Conservation (phyloP, 257 asterid species). For the Hygrophila difformis region DNA sequence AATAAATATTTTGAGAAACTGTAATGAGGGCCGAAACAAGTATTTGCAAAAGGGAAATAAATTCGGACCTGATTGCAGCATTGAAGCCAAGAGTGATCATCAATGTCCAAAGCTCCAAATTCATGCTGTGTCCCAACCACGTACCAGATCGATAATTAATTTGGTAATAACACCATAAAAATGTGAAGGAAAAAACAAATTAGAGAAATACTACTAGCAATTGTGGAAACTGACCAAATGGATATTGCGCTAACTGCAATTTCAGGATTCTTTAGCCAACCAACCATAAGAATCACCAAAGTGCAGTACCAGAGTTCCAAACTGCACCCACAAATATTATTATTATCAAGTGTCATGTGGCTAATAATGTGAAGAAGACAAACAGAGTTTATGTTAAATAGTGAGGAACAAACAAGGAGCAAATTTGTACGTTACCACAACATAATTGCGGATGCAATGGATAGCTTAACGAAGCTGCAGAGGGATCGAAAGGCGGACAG, state of each 20-base stretch:
- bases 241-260: constrained; percentile 73
- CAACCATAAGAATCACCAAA: constrained; percentile 69
- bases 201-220: no score
- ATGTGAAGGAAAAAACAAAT: no score
- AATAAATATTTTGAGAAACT: no score
- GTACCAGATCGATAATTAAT: no score
- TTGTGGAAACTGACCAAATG: constrained; percentile 45
- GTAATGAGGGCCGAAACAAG: no score
- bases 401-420: no score
- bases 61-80: constrained; percentile 69
- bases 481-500: constrained; percentile 50
- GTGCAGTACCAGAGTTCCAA: constrained; percentile 81
- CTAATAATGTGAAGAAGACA: no score
- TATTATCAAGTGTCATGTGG: no score
- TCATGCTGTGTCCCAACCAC: constrained; percentile 36
- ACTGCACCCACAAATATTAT: no score
- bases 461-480: constrained; percentile 50
- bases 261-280: constrained; percentile 69
- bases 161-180: no score
- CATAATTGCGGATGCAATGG: constrained; percentile 87
- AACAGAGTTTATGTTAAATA: no score
- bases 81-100: constrained; percentile 79
- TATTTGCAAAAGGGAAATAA: no score
- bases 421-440: constrained; percentile 36
- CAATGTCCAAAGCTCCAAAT: constrained; percentile 60